Evolutionary conservation across 768 basidiomycete species (phyloP), one percentile per base, ranked within the genome.

Genomic region (Boletus rubroflammeus): DNA sequence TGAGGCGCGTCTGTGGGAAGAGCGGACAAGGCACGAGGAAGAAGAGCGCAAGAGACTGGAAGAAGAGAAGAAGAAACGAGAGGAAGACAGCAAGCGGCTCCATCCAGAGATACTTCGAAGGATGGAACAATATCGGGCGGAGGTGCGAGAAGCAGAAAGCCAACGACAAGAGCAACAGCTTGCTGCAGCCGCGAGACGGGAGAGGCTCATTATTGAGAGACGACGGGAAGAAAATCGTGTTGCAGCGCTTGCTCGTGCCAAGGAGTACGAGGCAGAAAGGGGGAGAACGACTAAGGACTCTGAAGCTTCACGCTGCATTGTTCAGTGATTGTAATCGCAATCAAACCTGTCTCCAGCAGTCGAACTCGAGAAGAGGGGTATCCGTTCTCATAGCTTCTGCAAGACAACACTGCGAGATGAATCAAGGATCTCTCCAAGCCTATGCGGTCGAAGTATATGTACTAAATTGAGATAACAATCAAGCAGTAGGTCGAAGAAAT

Each of bases 1-100:
- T 62, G 79, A 77, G 60, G 49, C 71, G 49, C 56, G 62, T 15
- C 9, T 26, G 11, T 79, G 80, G 50, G 62, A 82, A 5, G 67
- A 73, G 41, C 65, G 61, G 15, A 64, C 61, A 25, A 66, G 35
- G 38, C 39, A 47, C 6, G 49, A 52, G 32, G 48, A 58, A 32
- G 49, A 38, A 14, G 38, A 17, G 8, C 14, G 8, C 19, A 8
- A 11, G 21, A 38, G 17, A 6, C 19, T 41, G 17, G 21, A 44
- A n/a, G 29, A 10, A 11, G 10, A 29, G 3, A 0, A 11, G 10
- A 29, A 29, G 28, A 29, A 29, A 11, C 5, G 32, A 6, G 32
- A 34, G 3, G 34, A 15, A 15, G 34, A 34, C 10, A 9, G 10
- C 29, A 11, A 29, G 6, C n/a, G 19, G 43, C 39, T 5, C 6